Percentiles rank a stretch among this genome's conserved stretches.
phyloP scores from a whole-genome alignment of 352 stramenopile species.

The Peronospora farinosa region DNA sequence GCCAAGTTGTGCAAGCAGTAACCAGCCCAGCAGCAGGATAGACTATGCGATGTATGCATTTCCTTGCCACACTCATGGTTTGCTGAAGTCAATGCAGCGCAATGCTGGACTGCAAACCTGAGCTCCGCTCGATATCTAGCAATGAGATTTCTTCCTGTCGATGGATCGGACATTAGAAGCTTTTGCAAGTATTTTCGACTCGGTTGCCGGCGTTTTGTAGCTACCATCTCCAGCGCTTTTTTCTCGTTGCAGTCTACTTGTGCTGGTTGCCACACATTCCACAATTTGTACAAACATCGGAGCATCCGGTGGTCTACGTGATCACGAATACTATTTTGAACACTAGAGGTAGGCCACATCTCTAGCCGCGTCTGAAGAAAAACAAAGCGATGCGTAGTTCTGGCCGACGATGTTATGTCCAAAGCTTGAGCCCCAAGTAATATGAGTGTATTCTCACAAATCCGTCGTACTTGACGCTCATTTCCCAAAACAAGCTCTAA shows the following conservation, averaged over 20 bases:
- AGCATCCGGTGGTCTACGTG: slow-evolving; percentile 12
- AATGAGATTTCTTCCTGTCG: slow-evolving; percentile 21
- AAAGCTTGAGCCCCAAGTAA: slow-evolving; percentile 14
- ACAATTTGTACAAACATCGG: slow-evolving; percentile 34
- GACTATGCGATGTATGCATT: not conserved
- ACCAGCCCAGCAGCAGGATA: slow-evolving; percentile 24
- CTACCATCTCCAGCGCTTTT: slow-evolving; percentile 32
- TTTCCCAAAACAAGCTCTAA: slow-evolving; percentile 46
- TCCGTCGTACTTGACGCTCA: slow-evolving; percentile 35
- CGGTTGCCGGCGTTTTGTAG: slow-evolving; percentile 29
- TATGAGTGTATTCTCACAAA: slow-evolving; percentile 51
- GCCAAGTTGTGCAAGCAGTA: slow-evolving; percentile 66
- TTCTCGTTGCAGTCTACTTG: slow-evolving; percentile 8
- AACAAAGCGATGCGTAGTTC: slow-evolving; percentile 44
- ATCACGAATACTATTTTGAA: slow-evolving; percentile 8
- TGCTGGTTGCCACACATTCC: slow-evolving; percentile 28
- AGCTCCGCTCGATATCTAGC: slow-evolving; percentile 46
- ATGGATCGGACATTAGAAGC: slow-evolving; percentile 15
- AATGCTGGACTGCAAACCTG: slow-evolving; percentile 28
- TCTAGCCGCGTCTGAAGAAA: slow-evolving; percentile 45
- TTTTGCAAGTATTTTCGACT: slow-evolving; percentile 17
- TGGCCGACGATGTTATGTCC: slow-evolving; percentile 5
- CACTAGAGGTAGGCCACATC: slow-evolving; percentile 17
- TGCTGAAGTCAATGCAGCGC: slow-evolving; percentile 10
- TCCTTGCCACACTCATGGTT: not conserved